phyloP scores from a whole-genome alignment of 1,284 basidiomycete genomes.

The Thelephora terrestris region DNA sequence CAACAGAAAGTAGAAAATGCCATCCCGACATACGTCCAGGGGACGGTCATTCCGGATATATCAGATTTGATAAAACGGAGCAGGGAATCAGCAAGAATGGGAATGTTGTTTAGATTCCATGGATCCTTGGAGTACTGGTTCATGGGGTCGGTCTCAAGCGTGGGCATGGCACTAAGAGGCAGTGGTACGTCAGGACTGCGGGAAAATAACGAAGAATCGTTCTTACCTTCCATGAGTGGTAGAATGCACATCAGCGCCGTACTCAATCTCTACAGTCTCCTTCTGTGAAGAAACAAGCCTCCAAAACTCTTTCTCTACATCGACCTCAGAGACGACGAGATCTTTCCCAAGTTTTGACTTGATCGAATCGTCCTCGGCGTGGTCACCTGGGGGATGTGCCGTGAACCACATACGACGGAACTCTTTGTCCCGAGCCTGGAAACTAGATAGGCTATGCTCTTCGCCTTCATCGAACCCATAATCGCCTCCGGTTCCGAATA shows the following conservation, averaged over 20 bases:
- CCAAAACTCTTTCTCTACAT: constrained; percentile 97
- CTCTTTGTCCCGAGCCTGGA: constrained; percentile 83
- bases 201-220: constrained; percentile 1
- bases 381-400: constrained; percentile 50
- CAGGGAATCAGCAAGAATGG: constrained; percentile 81
- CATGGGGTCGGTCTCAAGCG: constrained; percentile 84
- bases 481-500: constrained; percentile 92
- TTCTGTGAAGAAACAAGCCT: constrained; percentile 80
- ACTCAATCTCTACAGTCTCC: constrained; percentile 97
- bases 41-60: constrained; percentile 99
- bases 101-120: constrained; percentile 98
- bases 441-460: constrained; percentile 87
- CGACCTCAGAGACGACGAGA: constrained; percentile 70
- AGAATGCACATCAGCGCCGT: constrained; percentile 97
- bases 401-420: constrained; percentile 89
- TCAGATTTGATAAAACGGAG: constrained; percentile 95
- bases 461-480: constrained; percentile 99
- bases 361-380: neutral
- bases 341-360: neutral
- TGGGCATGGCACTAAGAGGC: constrained; percentile 77
- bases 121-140: constrained; percentile 84
- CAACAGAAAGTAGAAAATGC: constrained; percentile 99
- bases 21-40: constrained; percentile 99
- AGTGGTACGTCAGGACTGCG: constrained; percentile 6
- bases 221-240: constrained; percentile 89